Base-by-base conservation (phyloP, 2,329 filamentous ascomycete species). In the Ceratocystiopsis sp. region DNA sequence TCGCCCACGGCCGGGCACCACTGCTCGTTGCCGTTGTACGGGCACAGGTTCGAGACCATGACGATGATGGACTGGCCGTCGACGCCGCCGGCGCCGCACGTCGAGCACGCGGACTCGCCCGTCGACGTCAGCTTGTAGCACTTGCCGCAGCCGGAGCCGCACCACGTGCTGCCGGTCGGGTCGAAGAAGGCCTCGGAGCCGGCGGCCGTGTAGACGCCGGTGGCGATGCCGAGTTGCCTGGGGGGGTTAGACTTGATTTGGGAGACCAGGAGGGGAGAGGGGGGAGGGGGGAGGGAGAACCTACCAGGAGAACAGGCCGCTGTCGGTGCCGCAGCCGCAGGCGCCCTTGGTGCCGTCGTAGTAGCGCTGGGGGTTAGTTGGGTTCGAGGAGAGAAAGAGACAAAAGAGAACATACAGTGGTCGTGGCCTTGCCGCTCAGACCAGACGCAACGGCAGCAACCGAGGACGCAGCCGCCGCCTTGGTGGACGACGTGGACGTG, bases 41-140 rank as follows among this genome's bases (percentile, higher is more conserved):
- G 59, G 44, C 59, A 61, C 8, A 61, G 50, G 42, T 61, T 61
- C 17, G 56, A 59, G 10, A 59, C 53, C 54, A 56, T 56, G 37
- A 57, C 53, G 32, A 50, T 52, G 41, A 57, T 56, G 43, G 46
- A 51, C 38, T 50, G 37, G 13, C 55, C 54, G 8, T 42, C 14
- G 14, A 29, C 48, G 16, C 50, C 53, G 25, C 53, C 53, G 2
- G 46, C 42, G 16, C 54, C 53, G 40, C 52, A 53, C 13, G 41
- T 38, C 35, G 37, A 44, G 48, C 51, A 53, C 5, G 54, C 49
- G 29, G 51, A 35, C 5, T 40, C 35, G 17, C 54, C 54, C 1
- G 54, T 57, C 5, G 55, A 54, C 2, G 53, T 57, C 25, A 56
- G 47, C 15, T 52, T 46, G 48, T 53, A 57, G 45, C 54, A 57